Evolutionary conservation across 805 yeast species (phyloP), one percentile per base, ranked within the genome.

Genomic region (Isabelozyma gotoi): DNA sequence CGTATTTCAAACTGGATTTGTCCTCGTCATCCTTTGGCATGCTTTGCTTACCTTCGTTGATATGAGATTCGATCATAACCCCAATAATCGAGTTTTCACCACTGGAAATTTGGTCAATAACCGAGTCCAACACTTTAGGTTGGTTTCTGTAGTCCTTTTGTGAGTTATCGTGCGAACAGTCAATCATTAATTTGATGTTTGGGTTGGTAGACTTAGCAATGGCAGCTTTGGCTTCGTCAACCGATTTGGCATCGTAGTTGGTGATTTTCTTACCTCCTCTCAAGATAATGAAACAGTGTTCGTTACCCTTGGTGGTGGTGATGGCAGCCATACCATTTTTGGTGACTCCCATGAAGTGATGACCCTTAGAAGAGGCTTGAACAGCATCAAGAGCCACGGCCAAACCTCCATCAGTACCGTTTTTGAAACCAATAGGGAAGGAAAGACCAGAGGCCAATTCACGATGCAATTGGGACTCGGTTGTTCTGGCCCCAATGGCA

Each of bases 351-450:
- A 92, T 80, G 76, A 92, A 92, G 70, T 91, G 97, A 64, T 92
- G 99, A 38, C 95, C 81, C 62, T 84, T 84, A 33, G 92, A 76
- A 36, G 99, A 96, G 38, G 99, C 94, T 65, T 84, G 79, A 55
- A 88, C 86, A 33, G 99, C 98, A 65, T 91, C 99, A 40, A 94
- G 74, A 10, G 99, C 96, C 49, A 92, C 97, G 46, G 82, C 85
- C 49, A 92, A 74, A 40, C 94, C 78, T 62, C 99, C 99, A 65
- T 92, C 99, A 34, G 99, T 92, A 68, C 98, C 99, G 66, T 92
- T 92, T 74, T 92, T 92, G 85, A 92, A 92, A 40, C 99, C 99
- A 45, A 92, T 83, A 46, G 99, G 99, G 92, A 92, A 92, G n/a
- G 96, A 88, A 48, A 94, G 77, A 42, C 99, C 99, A 7, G 97